Percentiles rank a stretch among this genome's conserved stretches.
Conservation (phyloP, 306 rosid genomes). For the Cucurbita maxima region DNA sequence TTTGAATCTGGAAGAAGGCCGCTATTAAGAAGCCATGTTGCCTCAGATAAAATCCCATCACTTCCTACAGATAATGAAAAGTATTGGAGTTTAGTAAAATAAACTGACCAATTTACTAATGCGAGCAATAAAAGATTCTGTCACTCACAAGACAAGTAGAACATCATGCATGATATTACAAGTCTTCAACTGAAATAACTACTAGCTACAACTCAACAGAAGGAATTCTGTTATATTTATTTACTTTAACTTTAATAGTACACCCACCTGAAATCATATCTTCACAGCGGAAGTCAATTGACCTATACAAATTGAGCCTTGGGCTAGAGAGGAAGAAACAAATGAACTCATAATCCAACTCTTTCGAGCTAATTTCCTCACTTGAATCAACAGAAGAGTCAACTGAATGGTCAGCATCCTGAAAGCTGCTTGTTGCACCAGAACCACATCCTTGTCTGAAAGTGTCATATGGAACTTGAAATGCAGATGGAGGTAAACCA, state of each 20-base stretch:
- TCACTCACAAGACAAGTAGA: background rate
- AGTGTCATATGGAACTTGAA: constrained; percentile 68
- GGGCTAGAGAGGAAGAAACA: constrained; percentile 79
- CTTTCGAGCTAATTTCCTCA: constrained; percentile 30
- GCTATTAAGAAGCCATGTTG: constrained; percentile 68
- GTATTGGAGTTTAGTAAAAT: background rate
- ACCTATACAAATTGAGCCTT: constrained; percentile 59
- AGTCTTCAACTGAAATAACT: background rate
- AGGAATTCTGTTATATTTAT: background rate
- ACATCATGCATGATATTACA: background rate
- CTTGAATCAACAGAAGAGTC: constrained; percentile 12
- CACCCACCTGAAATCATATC: constrained; percentile 73
- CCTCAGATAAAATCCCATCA: constrained; percentile 67
- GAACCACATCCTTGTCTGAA: constrained; percentile 43
- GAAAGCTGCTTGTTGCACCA: constrained; percentile 23
- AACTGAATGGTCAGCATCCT: constrained; percentile 15
- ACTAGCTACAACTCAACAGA: background rate
- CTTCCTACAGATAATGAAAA: constrained; percentile 35
- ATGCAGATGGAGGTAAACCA: constrained; percentile 97
- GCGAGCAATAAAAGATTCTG: background rate
- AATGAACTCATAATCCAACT: constrained; percentile 58
- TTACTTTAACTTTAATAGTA: background rate
- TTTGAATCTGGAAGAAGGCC: constrained; percentile 83
- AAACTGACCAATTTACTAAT: background rate
- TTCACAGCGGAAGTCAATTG: constrained; percentile 74